Percentiles rank a stretch among this genome's conserved stretches.
These are phyloP conservation scores for Puccinia coronata DNA, from an alignment of 1,284 basidiomycete genomes.

Conservation along the genomic window DNA sequence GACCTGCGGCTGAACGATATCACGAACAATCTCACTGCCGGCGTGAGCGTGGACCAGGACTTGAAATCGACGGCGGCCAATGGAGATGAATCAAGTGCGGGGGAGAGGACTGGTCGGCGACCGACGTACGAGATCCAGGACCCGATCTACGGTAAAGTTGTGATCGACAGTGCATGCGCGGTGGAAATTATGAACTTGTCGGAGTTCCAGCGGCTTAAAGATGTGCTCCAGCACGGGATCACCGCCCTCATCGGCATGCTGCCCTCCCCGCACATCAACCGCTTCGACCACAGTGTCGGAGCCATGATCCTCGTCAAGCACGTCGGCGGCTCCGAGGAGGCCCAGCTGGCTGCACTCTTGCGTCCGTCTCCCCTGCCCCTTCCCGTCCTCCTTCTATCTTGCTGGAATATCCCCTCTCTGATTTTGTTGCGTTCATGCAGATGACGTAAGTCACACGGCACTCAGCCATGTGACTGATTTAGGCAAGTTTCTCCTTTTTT, in stretches of 20 bases:
- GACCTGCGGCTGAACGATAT: background rate
- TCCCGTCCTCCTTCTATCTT: background rate
- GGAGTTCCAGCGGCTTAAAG: slow-evolving; percentile 51
- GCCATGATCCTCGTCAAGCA: slow-evolving; percentile 52
- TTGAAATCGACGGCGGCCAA: no score
- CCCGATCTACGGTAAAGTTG: slow-evolving; percentile 43
- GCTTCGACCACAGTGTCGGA: slow-evolving; percentile 53
- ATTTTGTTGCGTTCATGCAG: background rate
- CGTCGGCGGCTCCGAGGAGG: slow-evolving; percentile 51
- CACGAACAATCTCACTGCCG: background rate
- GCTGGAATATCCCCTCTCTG: background rate
- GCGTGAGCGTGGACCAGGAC: background rate
- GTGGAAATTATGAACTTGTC: slow-evolving; percentile 50
- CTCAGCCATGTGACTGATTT: slow-evolving; percentile 45
- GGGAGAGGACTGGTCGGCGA: no score
- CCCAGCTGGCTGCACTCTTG: slow-evolving; percentile 52
- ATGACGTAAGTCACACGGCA: slow-evolving; percentile 46
- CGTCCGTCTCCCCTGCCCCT: slow-evolving; percentile 37
- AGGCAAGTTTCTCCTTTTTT: slow-evolving; percentile 11
- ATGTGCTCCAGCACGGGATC: slow-evolving; percentile 53
- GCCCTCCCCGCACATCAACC: slow-evolving; percentile 51
- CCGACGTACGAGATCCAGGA: slow-evolving; percentile 29
- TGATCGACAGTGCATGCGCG: slow-evolving; percentile 35
- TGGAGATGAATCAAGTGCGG: no score
- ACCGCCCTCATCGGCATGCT: slow-evolving; percentile 51